Base-by-base conservation (phyloP, 192 early-diverging fungal species). In the Coemansia sp. region DNA sequence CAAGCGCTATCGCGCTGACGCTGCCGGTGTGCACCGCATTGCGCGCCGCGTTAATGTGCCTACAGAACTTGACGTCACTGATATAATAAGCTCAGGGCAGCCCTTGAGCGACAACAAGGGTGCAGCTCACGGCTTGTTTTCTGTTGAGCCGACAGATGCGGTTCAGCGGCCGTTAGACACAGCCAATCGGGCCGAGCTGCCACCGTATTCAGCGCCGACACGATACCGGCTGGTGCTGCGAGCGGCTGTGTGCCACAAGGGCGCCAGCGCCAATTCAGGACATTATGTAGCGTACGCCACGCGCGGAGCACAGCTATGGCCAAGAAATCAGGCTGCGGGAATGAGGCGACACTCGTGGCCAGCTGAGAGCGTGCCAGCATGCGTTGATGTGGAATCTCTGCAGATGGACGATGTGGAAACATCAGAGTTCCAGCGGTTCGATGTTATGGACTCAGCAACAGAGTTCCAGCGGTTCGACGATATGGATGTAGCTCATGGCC, bases 1-100 rank as follows among this genome's bases (percentile, higher is more conserved):
- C 57, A 91, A 91, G 65, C 79, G 89, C n/a, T 91, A 91, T 53
- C 68, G 67, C 1, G 77, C 79, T 24, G 83, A 86, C 63, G 39
- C 51, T 19, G 37, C 72, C 10, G 75, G 48, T 1, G 70, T 78
- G 35, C 66, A 59, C 5, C 82, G 86, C 51, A 75, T 83, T 39
- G 60, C 60, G 2, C 78, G 82, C 3, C 78, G 76, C 7, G 83
- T 90, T 12, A 70, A 82, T 17, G 79, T 84, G 41, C 89, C 89
- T 2, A 56, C 72, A 59, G 65, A 67, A 43, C 57, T 77, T 29
- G 64, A 75, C 37, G 54, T 56, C 49, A 65, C 66, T n/a, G 37
- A 67, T 57, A 71, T 75, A 15, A 29, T 67, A 50, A 52, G 62
- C 67, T 4, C 39, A 35, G 32, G 32, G 32, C 32, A 8, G 7